These are phyloP conservation scores for Cutaneotrichosporon cyanovorans DNA, from an alignment of 1,284 basidiomycete genomes.

Conservation along the genomic window DNA sequence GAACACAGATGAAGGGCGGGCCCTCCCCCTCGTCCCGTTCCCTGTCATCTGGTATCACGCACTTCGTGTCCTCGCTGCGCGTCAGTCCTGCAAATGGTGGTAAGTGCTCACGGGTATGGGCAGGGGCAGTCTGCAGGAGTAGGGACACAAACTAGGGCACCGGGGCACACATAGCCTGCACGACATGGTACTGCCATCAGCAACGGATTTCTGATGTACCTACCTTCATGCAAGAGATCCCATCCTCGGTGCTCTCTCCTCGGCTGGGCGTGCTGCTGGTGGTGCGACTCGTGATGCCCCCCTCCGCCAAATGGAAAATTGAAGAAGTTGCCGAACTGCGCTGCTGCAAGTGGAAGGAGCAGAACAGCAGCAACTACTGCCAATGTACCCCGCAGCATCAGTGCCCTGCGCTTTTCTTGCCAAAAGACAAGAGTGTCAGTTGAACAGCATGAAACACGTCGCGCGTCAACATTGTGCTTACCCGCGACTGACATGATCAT, in stretches of 20 bases:
- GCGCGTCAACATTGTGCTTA: too few species aligned
- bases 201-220: slow-evolving; percentile 3
- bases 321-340: slow-evolving; percentile 43
- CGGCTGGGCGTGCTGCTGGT: slow-evolving; percentile 18
- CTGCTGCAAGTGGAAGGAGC: slow-evolving; percentile 15
- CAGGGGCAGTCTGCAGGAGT: slow-evolving; percentile 44
- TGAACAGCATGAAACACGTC: too few species aligned
- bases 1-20: slow-evolving; percentile 39
- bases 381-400: too few species aligned
- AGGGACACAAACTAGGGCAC: slow-evolving; percentile 37
- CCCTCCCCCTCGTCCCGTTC: slow-evolving; percentile 41
- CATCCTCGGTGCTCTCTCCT: slow-evolving; percentile 36
- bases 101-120: slow-evolving; percentile 37
- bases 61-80: slow-evolving; percentile 40
- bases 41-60: slow-evolving; percentile 35
- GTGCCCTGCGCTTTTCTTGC: too few species aligned
- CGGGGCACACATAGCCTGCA: slow-evolving; percentile 42
- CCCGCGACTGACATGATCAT: too few species aligned
- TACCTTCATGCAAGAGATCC: slow-evolving; percentile 30
- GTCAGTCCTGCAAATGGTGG: neutral
- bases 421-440: too few species aligned
- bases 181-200: slow-evolving; percentile 32
- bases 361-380: slow-evolving; percentile 3
- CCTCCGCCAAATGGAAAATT: slow-evolving; percentile 29
- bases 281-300: slow-evolving; percentile 18